A percentile compares a stretch with the other conserved stretches of the same genome.
phyloP scores from a whole-genome alignment of 495 filamentous ascomycete species.

The Aspergillus baeticus region DNA sequence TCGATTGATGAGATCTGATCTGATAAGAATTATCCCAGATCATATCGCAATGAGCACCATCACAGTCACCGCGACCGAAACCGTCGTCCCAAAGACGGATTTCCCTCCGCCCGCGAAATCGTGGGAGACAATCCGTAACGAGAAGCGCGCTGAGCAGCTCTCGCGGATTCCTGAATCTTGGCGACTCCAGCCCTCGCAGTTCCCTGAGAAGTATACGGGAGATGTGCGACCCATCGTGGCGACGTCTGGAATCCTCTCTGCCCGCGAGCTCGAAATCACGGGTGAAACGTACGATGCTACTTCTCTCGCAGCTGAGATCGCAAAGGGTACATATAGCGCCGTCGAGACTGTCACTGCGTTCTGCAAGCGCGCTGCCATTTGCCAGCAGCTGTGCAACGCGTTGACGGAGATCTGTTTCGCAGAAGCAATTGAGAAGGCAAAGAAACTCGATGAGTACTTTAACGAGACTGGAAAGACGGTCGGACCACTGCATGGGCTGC shows the following conservation, averaged over 20 bases:
- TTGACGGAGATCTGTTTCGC: constrained; percentile 2
- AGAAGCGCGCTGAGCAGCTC: background rate
- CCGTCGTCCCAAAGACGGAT: background rate
- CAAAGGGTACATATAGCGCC: background rate
- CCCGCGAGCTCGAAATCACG: background rate
- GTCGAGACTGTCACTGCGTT: constrained; percentile 2
- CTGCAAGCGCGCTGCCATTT: constrained; percentile 7
- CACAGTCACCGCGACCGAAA: background rate
- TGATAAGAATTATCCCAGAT: background rate
- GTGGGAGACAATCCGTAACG: background rate
- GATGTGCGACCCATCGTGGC: background rate
- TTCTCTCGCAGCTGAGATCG: background rate
- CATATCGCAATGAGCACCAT: background rate
- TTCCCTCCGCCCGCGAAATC: background rate
- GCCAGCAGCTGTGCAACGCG: constrained; percentile 1
- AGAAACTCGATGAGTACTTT: background rate
- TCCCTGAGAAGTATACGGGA: background rate
- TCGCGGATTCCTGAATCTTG: background rate
- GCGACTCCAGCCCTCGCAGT: background rate
- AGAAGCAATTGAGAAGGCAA: background rate
- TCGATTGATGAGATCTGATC: too few species aligned
- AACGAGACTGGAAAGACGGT: background rate
- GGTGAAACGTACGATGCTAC: constrained; percentile 6
- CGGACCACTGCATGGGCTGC: constrained; percentile 3
- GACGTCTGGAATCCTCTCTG: background rate